phyloP scores from a whole-genome alignment of 306 rosid species.

The Cercis canadensis region DNA sequence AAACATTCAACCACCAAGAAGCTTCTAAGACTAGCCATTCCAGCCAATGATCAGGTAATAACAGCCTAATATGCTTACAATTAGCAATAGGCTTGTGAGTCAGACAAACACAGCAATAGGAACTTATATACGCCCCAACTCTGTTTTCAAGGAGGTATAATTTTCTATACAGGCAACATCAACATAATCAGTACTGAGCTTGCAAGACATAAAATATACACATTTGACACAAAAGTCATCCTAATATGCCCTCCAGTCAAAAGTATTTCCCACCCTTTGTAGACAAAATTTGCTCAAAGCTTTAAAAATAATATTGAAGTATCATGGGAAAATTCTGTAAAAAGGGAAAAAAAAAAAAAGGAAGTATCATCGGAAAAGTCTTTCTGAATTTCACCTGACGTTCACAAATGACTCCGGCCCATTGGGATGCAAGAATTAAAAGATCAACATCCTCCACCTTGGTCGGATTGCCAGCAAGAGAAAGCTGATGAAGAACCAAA shows the following conservation, averaged over 20 bases:
- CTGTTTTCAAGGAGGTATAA: slow-evolving; percentile 25
- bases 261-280: slow-evolving; percentile 10
- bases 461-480: slow-evolving; percentile 60
- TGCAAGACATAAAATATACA: too few relatives aligned
- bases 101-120: too few relatives aligned
- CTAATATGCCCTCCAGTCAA: background rate
- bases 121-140: too few relatives aligned
- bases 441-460: slow-evolving; percentile 67
- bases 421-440: slow-evolving; percentile 81
- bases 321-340: background rate
- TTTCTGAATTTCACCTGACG: slow-evolving; percentile 68
- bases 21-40: too few relatives aligned
- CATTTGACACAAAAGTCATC: slow-evolving; percentile 10
- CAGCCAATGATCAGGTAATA: too few relatives aligned
- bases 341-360: background rate
- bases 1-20: too few relatives aligned
- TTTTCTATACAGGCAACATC: slow-evolving; percentile 24
- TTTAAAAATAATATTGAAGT: slow-evolving; percentile 12
- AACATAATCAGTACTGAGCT: too few relatives aligned
- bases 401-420: slow-evolving; percentile 85
- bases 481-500: slow-evolving; percentile 58
- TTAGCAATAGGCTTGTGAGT: too few relatives aligned
- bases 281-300: slow-evolving; percentile 5
- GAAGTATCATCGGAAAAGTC: background rate
- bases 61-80: too few relatives aligned